Evolutionary conservation across 805 yeast species (phyloP), one percentile per base, ranked within the genome.

Genomic region (Lachancea kluyveri): DNA sequence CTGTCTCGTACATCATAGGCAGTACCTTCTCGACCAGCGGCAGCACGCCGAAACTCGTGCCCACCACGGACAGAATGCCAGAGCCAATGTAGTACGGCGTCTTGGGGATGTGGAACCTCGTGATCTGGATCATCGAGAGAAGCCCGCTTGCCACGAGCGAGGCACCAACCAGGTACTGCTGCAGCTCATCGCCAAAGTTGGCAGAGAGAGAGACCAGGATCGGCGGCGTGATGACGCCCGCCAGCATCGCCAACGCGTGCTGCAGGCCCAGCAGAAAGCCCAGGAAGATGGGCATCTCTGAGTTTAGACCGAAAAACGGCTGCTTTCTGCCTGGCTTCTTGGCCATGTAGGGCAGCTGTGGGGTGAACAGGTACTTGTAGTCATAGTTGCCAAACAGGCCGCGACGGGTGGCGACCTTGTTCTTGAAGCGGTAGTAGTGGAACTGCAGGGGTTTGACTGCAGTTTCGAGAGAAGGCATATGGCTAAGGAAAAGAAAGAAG

Each of bases 331-430:
- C 45, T 53, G 62, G 42, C 28, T 59, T 57, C 25, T 42, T 42
- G 27, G 39, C 31, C 11, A 49, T 26, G 60, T 82, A 86, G 2
- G 96, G 95, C 34, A 86, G 47, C 16, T 72, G 70, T 6, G 96
- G 96, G 2, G 80, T 72, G 68, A 87, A 86, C 21, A 87, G 68
- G 43, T 77, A 78, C 13, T 67, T 73, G 47, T 87, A 87, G 63
- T 87, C 86, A 50, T 85, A 84, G 50, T 83, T 90, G 21, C 96
- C 96, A n/a, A 87, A 47, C 23, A 84, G 48, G 5, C 96, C 95
- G 12, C 84, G 86, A 36, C 66, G 71, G 21, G 95, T 82, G 41
- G 90, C 74, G 62, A 75, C 60, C 50, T 74, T 74, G 39, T n/a
- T n/a, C n/a, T n/a, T n/a, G n/a, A n/a, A n/a, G n/a, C n/a, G n/a